A percentile compares a stretch with the other conserved stretches of the same genome.
Evolutionary conservation across 192 early-diverging fungal genomes (phyloP).

Genomic region (Dissophora globulifera): DNA sequence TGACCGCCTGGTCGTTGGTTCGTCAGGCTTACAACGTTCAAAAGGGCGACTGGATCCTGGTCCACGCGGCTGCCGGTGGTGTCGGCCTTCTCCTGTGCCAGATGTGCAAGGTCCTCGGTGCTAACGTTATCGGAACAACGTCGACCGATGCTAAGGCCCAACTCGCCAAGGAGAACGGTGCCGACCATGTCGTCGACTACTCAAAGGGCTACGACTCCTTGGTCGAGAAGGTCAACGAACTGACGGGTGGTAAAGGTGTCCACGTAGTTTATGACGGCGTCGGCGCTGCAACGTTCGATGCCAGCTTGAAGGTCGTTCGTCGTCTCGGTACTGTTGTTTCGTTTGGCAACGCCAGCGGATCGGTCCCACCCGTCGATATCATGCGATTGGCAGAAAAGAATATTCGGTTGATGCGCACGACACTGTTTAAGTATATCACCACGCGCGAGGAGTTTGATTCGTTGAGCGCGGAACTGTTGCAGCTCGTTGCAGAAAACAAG

Average conservation of each 20-base stretch:
- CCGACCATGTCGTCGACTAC: slow-evolving; percentile 81
- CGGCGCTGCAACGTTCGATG: slow-evolving; percentile 89
- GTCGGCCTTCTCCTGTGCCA: slow-evolving; percentile 86
- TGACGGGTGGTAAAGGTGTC: slow-evolving; percentile 80
- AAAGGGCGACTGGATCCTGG: slow-evolving; percentile 80
- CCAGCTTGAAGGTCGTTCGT: slow-evolving; percentile 69
- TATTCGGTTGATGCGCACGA: slow-evolving; percentile 78
- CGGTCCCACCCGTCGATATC: slow-evolving; percentile 72
- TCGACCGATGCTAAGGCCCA: slow-evolving; percentile 78
- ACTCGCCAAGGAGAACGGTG: slow-evolving; percentile 68
- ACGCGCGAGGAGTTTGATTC: slow-evolving; percentile 70
- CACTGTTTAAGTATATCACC: slow-evolving; percentile 75
- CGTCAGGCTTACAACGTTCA: slow-evolving; percentile 77
- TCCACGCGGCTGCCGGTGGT: slow-evolving; percentile 93
- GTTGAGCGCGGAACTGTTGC: too few relatives aligned
- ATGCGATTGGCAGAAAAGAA: slow-evolving; percentile 73
- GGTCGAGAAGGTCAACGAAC: slow-evolving; percentile 70
- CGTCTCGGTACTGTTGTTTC: slow-evolving; percentile 78
- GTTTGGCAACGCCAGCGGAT: slow-evolving; percentile 92
- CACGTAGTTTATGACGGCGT: slow-evolving; percentile 90
- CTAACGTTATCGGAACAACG: slow-evolving; percentile 88
- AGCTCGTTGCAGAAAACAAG: slow-evolving; percentile 64
- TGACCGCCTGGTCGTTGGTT: slow-evolving; percentile 83
- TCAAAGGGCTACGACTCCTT: slow-evolving; percentile 68
- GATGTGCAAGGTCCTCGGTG: slow-evolving; percentile 78